These are phyloP conservation scores for Vigna hirtella DNA, from an alignment of 306 rosid genomes.

Conservation along the genomic window DNA sequence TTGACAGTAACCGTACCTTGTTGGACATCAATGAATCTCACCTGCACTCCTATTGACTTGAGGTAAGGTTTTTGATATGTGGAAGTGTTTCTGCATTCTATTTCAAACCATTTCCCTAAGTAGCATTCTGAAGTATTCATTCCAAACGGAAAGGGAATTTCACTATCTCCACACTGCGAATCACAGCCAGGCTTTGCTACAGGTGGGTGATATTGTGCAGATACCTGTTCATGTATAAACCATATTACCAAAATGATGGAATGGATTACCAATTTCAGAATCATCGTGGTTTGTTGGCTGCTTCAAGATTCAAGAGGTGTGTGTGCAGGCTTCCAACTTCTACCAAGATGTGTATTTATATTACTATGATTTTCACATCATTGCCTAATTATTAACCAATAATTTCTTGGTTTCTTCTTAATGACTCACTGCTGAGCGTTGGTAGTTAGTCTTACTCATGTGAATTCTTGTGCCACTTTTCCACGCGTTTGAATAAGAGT, in stretches of 20 bases:
- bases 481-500: too few species aligned
- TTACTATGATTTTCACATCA: too few species aligned
- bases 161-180: constrained; percentile 33
- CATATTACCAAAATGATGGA: background rate
- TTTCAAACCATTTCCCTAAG: constrained; percentile 45
- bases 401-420: too few species aligned
- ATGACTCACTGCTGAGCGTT: too few species aligned
- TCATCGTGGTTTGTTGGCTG: background rate
- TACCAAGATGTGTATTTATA: background rate
- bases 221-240: background rate
- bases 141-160: constrained; percentile 58
- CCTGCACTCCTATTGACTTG: constrained; percentile 7
- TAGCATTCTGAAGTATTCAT: constrained; percentile 42
- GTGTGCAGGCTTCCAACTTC: background rate
- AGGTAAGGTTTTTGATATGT: constrained; percentile 12
- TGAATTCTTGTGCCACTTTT: too few species aligned
- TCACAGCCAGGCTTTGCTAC: constrained; percentile 41
- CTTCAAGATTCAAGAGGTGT: background rate
- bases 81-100: constrained; percentile 37
- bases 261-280: background rate
- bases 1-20: background rate
- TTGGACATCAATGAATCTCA: background rate
- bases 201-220: background rate
- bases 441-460: too few species aligned
- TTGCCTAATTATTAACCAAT: too few species aligned